Evolutionary conservation across 2,329 filamentous ascomycete genomes (phyloP).

Genomic region (Claviceps monticola): DNA sequence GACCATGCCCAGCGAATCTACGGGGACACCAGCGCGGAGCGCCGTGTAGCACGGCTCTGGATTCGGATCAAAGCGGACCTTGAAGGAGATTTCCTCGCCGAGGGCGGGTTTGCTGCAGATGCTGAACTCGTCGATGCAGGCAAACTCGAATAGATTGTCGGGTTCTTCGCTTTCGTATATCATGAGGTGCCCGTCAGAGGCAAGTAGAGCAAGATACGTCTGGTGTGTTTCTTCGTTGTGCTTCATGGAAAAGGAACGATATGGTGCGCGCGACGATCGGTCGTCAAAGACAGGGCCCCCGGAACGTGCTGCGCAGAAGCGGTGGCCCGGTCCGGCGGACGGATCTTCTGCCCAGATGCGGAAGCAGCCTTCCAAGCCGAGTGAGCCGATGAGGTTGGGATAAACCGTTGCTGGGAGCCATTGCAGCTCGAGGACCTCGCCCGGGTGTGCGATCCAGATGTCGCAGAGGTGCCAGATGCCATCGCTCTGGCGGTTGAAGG

Average conservation of each 20-base stretch:
- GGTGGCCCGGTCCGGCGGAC: constrained; percentile 61
- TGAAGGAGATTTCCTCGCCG: constrained; percentile 78
- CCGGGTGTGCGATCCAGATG: constrained; percentile 80
- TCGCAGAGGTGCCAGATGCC: constrained; percentile 69
- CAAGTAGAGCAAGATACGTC: constrained; percentile 74
- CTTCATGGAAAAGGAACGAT: constrained; percentile 75
- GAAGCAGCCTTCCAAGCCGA: constrained; percentile 80
- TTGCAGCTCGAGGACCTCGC: constrained; percentile 84
- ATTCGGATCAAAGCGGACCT: constrained; percentile 79
- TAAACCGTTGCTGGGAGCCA: constrained; percentile 89
- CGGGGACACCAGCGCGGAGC: constrained; percentile 65
- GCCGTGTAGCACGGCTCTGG: constrained; percentile 66
- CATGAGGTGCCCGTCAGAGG: constrained; percentile 64
- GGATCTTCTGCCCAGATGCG: constrained; percentile 89
- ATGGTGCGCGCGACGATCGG: constrained; percentile 44
- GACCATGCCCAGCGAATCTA: constrained; percentile 66
- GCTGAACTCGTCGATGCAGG: constrained; percentile 59
- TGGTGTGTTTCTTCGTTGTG: constrained; percentile 65
- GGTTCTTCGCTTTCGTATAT: constrained; percentile 78
- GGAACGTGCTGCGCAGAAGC: constrained; percentile 55
- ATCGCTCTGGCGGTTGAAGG: constrained; percentile 74
- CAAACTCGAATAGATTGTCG: constrained; percentile 67
- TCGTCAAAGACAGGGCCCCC: constrained; percentile 39
- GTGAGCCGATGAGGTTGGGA: constrained; percentile 70
- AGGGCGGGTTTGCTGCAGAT: constrained; percentile 57